Base-by-base conservation (phyloP, 352 stramenopile species). In the Aphanomyces euteiches region DNA sequence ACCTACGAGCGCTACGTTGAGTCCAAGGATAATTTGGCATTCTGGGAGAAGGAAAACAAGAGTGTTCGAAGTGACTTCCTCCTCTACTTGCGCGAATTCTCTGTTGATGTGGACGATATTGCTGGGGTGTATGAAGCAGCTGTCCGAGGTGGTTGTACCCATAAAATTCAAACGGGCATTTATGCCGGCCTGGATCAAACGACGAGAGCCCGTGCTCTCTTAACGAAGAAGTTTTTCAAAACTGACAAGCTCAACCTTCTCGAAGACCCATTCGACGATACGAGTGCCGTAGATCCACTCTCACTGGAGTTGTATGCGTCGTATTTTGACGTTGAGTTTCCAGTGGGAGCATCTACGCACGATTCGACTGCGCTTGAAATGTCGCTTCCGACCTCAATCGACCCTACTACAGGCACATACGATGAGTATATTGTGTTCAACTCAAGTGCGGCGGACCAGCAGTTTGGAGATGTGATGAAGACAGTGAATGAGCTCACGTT, bases 11-110 rank as follows among this genome's bases (percentile, higher is more conserved):
- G 83, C 3, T 91, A 94, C 56, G 75, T 93, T 47, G 75, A 90
- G 34, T 87, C 83, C 38, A 81, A 80, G 17, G 72, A 84, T 13
- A 84, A 78, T 3, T 78, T 79, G 8, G 71, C 88, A 39, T 74
- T 91, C 21, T 95, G 87, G 87, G 85, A 93, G 72, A 90, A 69
- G 41, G 87, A 93, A 38, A 93, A 78, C 63, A 84, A 95, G 41
- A 89, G 75, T 53, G 81, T 90, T 4, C 89, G 87, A 41, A 84
- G 81, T 71, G 92, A 89, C 72, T 95, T 95, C 34, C 81, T 93
- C 56, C 77, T 82, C 17, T 93, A 95, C 39, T 67, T 92, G 67
- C 80, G 82, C 3, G 85, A 93, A 40, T 88, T 90, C 68, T 84
- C 81, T 43, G 88, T 95, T 48, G 88, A 80, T 48, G 70, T 78